Conservation (phyloP, 495 filamentous ascomycete species). For the Neurospora sp. region DNA sequence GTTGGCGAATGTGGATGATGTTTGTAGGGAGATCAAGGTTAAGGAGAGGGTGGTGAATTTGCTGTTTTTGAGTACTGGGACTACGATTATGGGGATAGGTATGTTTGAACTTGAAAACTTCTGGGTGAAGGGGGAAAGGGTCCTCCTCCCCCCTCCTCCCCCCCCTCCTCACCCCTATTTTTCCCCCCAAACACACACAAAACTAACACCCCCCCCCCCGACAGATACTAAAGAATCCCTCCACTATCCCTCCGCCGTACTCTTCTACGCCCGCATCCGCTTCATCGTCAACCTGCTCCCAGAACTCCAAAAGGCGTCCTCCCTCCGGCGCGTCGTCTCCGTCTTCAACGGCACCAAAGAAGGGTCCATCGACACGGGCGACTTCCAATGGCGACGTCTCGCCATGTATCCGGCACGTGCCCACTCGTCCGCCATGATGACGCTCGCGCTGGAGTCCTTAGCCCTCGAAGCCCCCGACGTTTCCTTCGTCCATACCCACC, state of each 20-base stretch:
- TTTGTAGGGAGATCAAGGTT: slow-evolving; percentile 44
- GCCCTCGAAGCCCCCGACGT: slow-evolving; percentile 38
- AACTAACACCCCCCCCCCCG: neutral
- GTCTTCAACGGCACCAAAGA: slow-evolving; percentile 47
- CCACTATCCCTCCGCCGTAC: slow-evolving; percentile 40
- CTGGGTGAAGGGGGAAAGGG: no score
- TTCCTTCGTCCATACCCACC: slow-evolving; percentile 49
- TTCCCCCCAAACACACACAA: neutral
- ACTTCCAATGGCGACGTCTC: slow-evolving; percentile 29
- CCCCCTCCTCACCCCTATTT: no score
- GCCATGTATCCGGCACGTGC: slow-evolving; percentile 16
- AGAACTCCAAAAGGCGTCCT: slow-evolving; percentile 33
- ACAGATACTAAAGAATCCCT: slow-evolving; percentile 51
- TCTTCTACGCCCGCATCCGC: slow-evolving; percentile 53
- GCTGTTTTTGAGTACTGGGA: slow-evolving; percentile 47
- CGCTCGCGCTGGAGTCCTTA: slow-evolving; percentile 39
- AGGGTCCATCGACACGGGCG: slow-evolving; percentile 35
- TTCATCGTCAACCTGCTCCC: slow-evolving; percentile 57
- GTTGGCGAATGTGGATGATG: slow-evolving; percentile 48
- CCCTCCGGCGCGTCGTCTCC: slow-evolving; percentile 47
- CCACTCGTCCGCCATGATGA: slow-evolving; percentile 41
- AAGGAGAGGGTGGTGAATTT: slow-evolving; percentile 51
- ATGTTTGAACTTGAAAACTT: neutral
- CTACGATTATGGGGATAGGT: slow-evolving; percentile 21
- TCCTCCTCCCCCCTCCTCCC: neutral